Evolutionary conservation across 73 alveolate species (phyloP), one percentile per base, ranked within the genome.

Genomic region (Urostyla sp.): DNA sequence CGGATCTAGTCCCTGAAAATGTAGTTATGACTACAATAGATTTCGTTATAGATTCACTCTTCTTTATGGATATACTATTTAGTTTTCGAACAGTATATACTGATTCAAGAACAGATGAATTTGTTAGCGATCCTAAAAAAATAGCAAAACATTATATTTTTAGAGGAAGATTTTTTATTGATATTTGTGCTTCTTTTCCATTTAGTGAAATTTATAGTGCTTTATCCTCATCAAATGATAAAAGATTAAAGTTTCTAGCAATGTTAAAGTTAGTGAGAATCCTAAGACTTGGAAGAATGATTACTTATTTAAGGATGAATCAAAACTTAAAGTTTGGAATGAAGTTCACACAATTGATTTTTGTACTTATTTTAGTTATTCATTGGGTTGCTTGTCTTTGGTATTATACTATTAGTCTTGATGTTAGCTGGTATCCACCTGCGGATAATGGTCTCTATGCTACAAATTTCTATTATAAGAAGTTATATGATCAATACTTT

Each of bases 361-460:
- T 76, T 38, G 57, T 82, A 61, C 44, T 89, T 13, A 24, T 75
- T 8, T 72, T 89, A 45, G 73, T 67, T n/a, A 38, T 85, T 0
- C 95, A 89, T 49, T 75, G 87, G 88, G 84, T 67, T 61, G 86
- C 85, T 15, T 89, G 95, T 40, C 51, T 84, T 21, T 89, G 95
- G 95, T 89, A 63, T 48, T 50, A 73, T 44, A 69, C 76, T 0
- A 45, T 80, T 0, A 23, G 58, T 31, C 27, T 34, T 13, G 31
- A 48, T 15, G 32, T 53, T 26, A 15, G 67, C 8, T 89, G 95
- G 92, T 46, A 46, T 20, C 91, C 95, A 2, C 48, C 78, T 16
- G 54, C 49, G 38, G 92, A 83, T 55, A 24, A 30, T n/a, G 75
- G 44, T n/a, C 38, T 28, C 0, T 40, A 38, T 0, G 45, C 31